phyloP scores from a whole-genome alignment of 495 filamentous ascomycete species.

The Aspergillus funiculosus region DNA sequence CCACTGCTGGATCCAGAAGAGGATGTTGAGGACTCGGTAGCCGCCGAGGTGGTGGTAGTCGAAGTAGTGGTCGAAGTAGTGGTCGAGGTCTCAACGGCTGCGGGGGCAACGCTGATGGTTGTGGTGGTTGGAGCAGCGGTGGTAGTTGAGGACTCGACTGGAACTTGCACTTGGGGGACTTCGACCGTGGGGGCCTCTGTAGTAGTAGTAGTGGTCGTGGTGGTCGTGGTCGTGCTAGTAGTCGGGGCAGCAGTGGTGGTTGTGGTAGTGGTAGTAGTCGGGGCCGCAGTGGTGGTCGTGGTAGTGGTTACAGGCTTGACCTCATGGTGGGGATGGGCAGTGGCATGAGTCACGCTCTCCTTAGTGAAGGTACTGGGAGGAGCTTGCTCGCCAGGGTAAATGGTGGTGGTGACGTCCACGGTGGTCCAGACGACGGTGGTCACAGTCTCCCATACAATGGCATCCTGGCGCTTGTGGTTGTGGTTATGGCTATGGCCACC shows the following conservation, averaged over 20 bases:
- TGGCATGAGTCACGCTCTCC: slow-evolving; percentile 9
- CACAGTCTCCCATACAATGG: slow-evolving; percentile 27
- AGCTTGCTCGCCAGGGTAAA: slow-evolving; percentile 16
- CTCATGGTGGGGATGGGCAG: slow-evolving; percentile 10
- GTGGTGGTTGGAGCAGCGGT: not conserved
- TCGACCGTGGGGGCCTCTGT: slow-evolving; percentile 1
- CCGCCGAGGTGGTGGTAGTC: not conserved
- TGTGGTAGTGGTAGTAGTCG: slow-evolving; percentile 1
- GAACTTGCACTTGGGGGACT: slow-evolving; percentile 7
- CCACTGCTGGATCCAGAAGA: slow-evolving; percentile 7
- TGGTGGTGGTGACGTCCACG: slow-evolving; percentile 40
- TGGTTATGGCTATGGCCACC: slow-evolving; percentile 11
- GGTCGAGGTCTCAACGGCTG: not conserved
- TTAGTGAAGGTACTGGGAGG: slow-evolving; percentile 11
- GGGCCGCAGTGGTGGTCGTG: slow-evolving; percentile 4
- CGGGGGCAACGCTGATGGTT: not conserved
- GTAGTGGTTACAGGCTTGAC: slow-evolving; percentile 18
- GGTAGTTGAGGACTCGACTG: slow-evolving; percentile 1
- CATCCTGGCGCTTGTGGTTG: slow-evolving; percentile 35
- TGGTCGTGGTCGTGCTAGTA: slow-evolving; percentile 12
- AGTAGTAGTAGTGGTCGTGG: slow-evolving; percentile 1
- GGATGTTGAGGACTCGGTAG: slow-evolving; percentile 6
- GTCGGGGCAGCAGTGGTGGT: slow-evolving; percentile 9
- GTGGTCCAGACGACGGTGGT: slow-evolving; percentile 34
- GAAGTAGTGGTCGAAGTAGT: slow-evolving; percentile 3